These are phyloP conservation scores for Macadamia tetraphylla DNA, from an alignment of 164 flowering plant genomes.

Conservation along the genomic window DNA sequence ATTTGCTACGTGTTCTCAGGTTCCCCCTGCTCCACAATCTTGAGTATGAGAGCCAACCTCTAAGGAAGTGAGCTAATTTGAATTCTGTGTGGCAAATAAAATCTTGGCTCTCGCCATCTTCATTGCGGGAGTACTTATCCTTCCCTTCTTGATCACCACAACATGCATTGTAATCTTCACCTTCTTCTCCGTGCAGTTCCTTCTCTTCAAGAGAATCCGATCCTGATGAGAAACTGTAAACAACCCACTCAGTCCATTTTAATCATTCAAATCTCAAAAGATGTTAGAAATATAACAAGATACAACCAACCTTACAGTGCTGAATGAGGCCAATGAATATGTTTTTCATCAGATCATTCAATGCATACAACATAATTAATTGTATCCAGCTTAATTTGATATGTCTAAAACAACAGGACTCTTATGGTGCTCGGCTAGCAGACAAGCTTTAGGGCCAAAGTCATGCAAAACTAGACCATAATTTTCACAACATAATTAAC, in stretches of 20 bases:
- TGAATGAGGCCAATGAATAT: no score
- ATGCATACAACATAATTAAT: no score
- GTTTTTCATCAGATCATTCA: no score
- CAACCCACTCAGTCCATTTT: neutral
- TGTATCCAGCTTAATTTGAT: no score
- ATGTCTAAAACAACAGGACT: no score
- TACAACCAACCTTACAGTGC: no score
- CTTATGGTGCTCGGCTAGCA: no score
- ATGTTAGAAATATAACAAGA: no score
- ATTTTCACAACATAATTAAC: neutral
- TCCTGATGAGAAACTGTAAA: conserved; percentile 15
- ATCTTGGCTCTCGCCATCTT: conserved; percentile 8
- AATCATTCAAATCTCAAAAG: neutral
- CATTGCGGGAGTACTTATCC: conserved; percentile 6
- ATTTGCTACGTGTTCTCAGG: conserved; percentile 12
- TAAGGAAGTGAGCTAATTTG: conserved; percentile 23
- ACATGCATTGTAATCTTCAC: neutral
- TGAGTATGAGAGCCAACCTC: conserved; percentile 24
- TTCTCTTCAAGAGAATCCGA: conserved; percentile 9
- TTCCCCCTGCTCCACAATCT: conserved; percentile 13
- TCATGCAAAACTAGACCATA: neutral
- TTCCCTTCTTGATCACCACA: conserved; percentile 10
- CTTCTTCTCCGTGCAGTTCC: conserved; percentile 4
- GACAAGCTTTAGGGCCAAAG: no score
- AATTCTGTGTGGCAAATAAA: conserved; percentile 7